Evolutionary conservation across 768 basidiomycete species (phyloP).

Genomic region (Boletus barrowsii): DNA sequence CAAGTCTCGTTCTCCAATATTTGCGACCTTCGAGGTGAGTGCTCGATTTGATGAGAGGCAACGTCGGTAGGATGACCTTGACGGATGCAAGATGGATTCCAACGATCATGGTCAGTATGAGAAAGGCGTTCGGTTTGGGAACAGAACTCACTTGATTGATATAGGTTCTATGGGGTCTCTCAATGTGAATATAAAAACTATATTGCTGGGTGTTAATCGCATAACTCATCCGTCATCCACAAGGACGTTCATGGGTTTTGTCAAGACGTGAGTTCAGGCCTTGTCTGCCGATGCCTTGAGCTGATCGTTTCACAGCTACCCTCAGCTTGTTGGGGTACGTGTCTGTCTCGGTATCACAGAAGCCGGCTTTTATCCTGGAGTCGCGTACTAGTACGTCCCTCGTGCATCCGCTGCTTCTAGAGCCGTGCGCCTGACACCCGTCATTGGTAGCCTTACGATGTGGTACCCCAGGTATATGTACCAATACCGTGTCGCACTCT

Average conservation of each 20-base stretch:
- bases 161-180: slow-evolving; percentile 1
- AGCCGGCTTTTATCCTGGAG: slow-evolving; percentile 1
- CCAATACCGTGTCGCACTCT: slow-evolving; percentile 3
- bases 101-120: not conserved
- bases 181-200: not conserved
- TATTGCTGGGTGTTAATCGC: not conserved
- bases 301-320: not conserved
- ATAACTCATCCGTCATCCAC: not conserved
- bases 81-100: slow-evolving; percentile 1
- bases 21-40: not conserved
- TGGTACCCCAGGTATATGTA: slow-evolving; percentile 6
- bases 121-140: not conserved
- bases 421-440: not conserved
- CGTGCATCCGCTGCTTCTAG: not conserved
- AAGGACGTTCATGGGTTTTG: slow-evolving; percentile 2
- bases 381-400: not conserved
- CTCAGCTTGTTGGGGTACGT: not conserved
- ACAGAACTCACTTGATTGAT: not conserved
- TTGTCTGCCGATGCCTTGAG: not conserved
- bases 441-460: not conserved
- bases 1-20: not conserved
- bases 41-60: not conserved
- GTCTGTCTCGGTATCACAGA: slow-evolving; percentile 2
- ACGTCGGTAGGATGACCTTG: not conserved
- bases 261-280: not conserved